A percentile compares a stretch with the other conserved stretches of the same genome.
These are phyloP conservation scores for Trichosporon faecale DNA, from an alignment of 1,284 basidiomycete genomes.

Conservation along the genomic window DNA sequence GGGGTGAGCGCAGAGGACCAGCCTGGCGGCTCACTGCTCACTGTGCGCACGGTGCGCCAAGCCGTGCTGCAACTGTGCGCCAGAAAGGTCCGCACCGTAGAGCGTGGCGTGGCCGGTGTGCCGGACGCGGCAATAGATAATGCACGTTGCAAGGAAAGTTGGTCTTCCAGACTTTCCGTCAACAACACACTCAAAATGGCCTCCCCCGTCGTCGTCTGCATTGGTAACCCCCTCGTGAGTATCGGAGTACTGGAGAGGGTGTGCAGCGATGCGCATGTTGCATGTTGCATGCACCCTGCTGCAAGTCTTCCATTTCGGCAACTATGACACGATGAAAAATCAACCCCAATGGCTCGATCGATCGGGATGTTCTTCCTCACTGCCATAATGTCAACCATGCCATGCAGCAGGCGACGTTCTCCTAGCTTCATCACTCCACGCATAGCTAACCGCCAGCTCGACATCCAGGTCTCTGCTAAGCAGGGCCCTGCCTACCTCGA, in stretches of 20 bases:
- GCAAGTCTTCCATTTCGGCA: background rate
- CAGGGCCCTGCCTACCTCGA: constrained; percentile 78
- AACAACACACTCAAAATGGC: constrained; percentile 21
- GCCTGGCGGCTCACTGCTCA: too few relatives aligned
- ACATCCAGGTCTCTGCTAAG: constrained; percentile 69
- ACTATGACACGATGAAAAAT: constrained; percentile 3
- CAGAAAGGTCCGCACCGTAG: constrained; percentile 8
- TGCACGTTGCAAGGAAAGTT: background rate
- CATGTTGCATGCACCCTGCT: background rate
- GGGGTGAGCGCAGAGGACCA: background rate
- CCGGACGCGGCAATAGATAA: constrained; percentile 1
- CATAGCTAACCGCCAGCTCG: constrained; percentile 55
- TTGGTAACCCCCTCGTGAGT: constrained; percentile 74
- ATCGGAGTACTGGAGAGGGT: too few relatives aligned
- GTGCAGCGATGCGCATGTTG: background rate
- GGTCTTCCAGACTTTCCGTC: constrained; percentile 1
- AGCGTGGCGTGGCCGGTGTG: background rate
- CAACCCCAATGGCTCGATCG: background rate
- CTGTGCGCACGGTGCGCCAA: background rate
- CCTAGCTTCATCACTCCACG: background rate
- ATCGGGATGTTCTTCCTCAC: background rate
- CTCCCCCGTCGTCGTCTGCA: constrained; percentile 62
- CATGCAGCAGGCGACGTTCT: background rate
- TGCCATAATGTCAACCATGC: background rate
- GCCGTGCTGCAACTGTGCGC: background rate